These are phyloP conservation scores for Paraglomus brasilianum DNA, from an alignment of 192 early-diverging fungal genomes.

Conservation along the genomic window DNA sequence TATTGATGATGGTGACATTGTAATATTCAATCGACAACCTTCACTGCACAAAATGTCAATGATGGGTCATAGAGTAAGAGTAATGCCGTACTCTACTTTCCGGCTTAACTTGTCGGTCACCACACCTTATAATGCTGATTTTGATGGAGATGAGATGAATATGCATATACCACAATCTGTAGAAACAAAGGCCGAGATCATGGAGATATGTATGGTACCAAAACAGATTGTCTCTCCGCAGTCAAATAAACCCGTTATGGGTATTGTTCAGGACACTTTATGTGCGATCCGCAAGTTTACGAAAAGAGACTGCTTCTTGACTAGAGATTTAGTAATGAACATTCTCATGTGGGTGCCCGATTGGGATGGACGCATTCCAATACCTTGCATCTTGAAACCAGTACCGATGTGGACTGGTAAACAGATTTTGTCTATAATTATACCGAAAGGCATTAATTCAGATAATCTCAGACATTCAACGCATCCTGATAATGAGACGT, in stretches of 20 bases:
- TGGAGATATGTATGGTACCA: constrained; percentile 97
- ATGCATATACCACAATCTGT: constrained; percentile 97
- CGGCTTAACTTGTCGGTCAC: constrained; percentile 96
- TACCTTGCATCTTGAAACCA: constrained; percentile 93
- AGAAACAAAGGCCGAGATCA: constrained; percentile 93
- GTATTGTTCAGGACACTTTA: constrained; percentile 98
- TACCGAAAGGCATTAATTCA: constrained; percentile 92
- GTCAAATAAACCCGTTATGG: constrained; percentile 98
- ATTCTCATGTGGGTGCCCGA: constrained; percentile 93
- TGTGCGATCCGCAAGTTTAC: constrained; percentile 96
- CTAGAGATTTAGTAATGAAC: constrained; percentile 90
- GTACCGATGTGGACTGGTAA: constrained; percentile 98
- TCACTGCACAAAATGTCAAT: constrained; percentile 99
- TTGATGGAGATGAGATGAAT: constrained; percentile 99
- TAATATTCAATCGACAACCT: constrained; percentile 99
- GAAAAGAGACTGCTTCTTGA: constrained; percentile 86
- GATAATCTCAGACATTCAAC: constrained; percentile 64
- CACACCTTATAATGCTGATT: constrained; percentile 98
- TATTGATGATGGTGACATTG: constrained; percentile 89
- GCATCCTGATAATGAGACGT: constrained; percentile 77
- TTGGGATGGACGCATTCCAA: constrained; percentile 93
- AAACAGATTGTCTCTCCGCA: constrained; percentile 96
- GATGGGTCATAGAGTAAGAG: constrained; percentile 97
- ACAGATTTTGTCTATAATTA: constrained; percentile 92
- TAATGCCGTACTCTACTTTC: constrained; percentile 99